Evolutionary conservation across 176 grass and related monocot genomes (phyloP).

Genomic region (Sorghum bicolor): Sorghum_bicolor_NCBIv3 NC_012873.2:62409501-62410000

Average conservation of each 20-base stretch:
- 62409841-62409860: slow-evolving; percentile 57
- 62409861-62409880: not conserved
- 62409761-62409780: slow-evolving; percentile 66
- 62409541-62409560: not conserved
- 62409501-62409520: not conserved
- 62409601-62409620: not conserved
- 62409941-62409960: slow-evolving; percentile 2
- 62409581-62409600: not conserved
- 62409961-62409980: slow-evolving; percentile 24
- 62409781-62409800: slow-evolving; percentile 40
- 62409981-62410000: not conserved
- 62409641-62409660: slow-evolving; percentile 6
- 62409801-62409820: slow-evolving; percentile 44
- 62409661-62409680: not conserved
- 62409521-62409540: not conserved
- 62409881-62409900: not conserved
- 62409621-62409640: not conserved
- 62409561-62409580: not conserved
- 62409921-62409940: slow-evolving; percentile 57
- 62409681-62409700: slow-evolving; percentile 2
- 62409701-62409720: not conserved
- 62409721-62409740: slow-evolving; percentile 31
- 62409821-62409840: slow-evolving; percentile 41
- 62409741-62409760: slow-evolving; percentile 46
- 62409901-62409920: slow-evolving; percentile 2